phyloP scores from a whole-genome alignment of 2,329 filamentous ascomycete genomes.

The Ophiocordyceps robertsii region DNA sequence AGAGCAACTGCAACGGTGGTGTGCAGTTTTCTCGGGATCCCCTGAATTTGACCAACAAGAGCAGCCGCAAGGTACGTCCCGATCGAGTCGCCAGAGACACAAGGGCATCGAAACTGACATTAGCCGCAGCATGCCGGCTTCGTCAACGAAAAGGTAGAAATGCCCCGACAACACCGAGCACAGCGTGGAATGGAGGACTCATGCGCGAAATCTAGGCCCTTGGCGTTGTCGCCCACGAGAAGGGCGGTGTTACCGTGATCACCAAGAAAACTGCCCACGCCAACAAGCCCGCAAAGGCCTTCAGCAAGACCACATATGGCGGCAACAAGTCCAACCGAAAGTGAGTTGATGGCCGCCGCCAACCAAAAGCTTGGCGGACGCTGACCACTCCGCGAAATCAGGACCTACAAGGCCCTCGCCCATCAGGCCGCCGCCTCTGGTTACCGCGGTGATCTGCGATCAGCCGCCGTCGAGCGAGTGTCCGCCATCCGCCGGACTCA shows the following conservation, averaged over 20 bases:
- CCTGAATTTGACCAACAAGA: conserved; percentile 83
- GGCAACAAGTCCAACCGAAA: conserved; percentile 66
- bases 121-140: conserved; percentile 67
- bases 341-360: conserved; percentile 15
- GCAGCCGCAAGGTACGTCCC: conserved; percentile 67
- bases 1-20: conserved; percentile 69
- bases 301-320: conserved; percentile 55
- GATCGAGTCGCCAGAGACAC: too few species aligned
- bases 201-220: conserved; percentile 48
- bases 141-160: conserved; percentile 76
- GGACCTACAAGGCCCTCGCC: conserved; percentile 83
- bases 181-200: conserved; percentile 1
- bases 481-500: conserved; percentile 73
- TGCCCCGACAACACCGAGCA: not conserved
- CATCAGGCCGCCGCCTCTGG: conserved; percentile 67
- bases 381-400: conserved; percentile 22
- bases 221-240: conserved; percentile 60
- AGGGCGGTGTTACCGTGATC: conserved; percentile 67
- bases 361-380: not conserved
- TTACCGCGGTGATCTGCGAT: conserved; percentile 72
- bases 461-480: conserved; percentile 71
- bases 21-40: conserved; percentile 89
- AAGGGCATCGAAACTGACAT: conserved; percentile 18
- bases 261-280: conserved; percentile 68
- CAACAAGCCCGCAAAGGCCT: conserved; percentile 59